Base-by-base conservation (phyloP, 768 basidiomycete species). In the Trametes punicea region DNA sequence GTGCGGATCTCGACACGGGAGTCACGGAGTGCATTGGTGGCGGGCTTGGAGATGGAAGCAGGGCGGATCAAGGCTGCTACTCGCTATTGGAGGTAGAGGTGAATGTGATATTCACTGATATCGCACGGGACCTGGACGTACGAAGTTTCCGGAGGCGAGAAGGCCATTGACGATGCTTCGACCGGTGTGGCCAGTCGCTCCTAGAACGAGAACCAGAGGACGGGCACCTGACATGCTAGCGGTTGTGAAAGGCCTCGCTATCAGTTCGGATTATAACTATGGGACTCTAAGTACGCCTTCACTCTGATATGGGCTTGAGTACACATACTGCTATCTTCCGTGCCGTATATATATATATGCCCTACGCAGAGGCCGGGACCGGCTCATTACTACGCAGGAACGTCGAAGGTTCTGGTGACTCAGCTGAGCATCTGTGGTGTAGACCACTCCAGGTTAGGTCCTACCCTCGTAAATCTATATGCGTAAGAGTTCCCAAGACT, bases 141-240 rank as follows among this genome's bases (percentile, higher is more conserved):
- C 65, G 39, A 57, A 66, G 9, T 44, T 38, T 5, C 48, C 53
- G n/a, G 49, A 33, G 11, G 58, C 45, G n/a, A 55, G 20, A 7
- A 64, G 49, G 4, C 45, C 59, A 0, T 55, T 51, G n/a, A 59
- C 36, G 25, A 66, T 51, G 20, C 23, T 52, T 1, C 21, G 26
- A 27, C 64, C 65, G 44, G 62, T 65, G 11, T 49, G 39, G 1
- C 65, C 65, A 6, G 61, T 51, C 3, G 50, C 62, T 16, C 65
- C 64, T 8, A 63, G 51, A 11, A 66, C 34, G 15, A 66, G 49
- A 3, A 66, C 64, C 5, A 60, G 56, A 31, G 54, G 54, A 11
- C 18, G 42, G 13, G 25, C 13, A 21, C 42, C 16, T 16, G 42
- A 27, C 42, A 44, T 44, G 11, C 13, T 23, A 11, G 40, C 21